Conservation (phyloP, 495 filamentous ascomycete genomes). For the Annulohypoxylon stygium region DNA sequence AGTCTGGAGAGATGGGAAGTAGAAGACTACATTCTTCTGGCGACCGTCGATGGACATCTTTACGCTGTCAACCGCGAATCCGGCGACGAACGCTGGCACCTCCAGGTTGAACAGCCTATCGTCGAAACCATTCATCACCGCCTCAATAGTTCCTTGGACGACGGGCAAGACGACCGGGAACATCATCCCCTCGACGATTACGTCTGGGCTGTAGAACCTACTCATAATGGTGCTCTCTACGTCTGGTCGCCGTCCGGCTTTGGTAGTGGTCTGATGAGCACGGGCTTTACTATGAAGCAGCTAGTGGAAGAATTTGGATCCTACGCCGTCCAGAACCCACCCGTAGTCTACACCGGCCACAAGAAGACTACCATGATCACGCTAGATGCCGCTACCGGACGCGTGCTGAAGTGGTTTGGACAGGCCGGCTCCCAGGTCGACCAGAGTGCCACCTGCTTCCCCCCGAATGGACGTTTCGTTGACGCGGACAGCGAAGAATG, state of each 20-base stretch:
- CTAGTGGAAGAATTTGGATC: constrained; percentile 81
- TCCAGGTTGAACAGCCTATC: constrained; percentile 85
- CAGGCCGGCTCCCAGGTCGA: constrained; percentile 58
- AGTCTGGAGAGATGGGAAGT: constrained; percentile 98
- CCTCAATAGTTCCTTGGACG: constrained; percentile 72
- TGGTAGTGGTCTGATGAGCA: constrained; percentile 80
- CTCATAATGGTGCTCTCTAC: constrained; percentile 87
- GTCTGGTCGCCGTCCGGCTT: constrained; percentile 80
- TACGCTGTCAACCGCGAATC: constrained; percentile 92
- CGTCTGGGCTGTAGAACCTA: constrained; percentile 97
- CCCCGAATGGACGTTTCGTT: constrained; percentile 69
- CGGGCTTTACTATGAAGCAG: constrained; percentile 84
- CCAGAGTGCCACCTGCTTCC: constrained; percentile 68
- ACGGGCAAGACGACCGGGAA: constrained; percentile 60
- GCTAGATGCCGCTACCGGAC: constrained; percentile 85
- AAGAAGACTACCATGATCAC: constrained; percentile 92
- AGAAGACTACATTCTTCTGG: constrained; percentile 99
- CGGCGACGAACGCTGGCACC: constrained; percentile 83
- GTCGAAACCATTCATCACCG: constrained; percentile 90
- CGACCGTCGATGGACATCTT: constrained; percentile 97
- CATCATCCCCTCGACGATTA: constrained; percentile 79
- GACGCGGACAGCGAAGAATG: constrained; percentile 76
- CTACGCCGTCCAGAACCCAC: constrained; percentile 74
- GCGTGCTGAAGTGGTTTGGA: constrained; percentile 70
- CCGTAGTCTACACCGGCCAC: constrained; percentile 87